These are phyloP conservation scores for Penicillium crystallinum DNA, from an alignment of 495 filamentous ascomycete species.

Conservation along the genomic window DNA sequence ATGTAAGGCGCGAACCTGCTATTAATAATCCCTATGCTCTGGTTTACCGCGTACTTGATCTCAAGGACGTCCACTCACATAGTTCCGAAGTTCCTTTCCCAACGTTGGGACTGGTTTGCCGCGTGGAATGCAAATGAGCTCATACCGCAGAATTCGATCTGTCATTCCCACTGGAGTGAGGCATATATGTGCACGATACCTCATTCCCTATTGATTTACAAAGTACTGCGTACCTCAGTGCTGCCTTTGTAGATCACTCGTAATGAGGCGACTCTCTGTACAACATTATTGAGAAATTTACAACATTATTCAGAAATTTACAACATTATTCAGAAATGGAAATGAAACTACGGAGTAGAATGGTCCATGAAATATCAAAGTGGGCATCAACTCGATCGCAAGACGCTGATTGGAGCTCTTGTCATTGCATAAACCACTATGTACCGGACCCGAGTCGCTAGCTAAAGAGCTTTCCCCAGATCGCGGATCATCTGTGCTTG, in stretches of 20 bases:
- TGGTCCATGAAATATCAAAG: no score
- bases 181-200: background rate
- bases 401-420: background rate
- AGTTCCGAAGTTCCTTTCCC: conserved; percentile 1
- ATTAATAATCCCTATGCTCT: conserved; percentile 7
- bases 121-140: background rate
- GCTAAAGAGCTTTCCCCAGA: conserved; percentile 7
- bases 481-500: background rate
- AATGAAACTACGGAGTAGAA: no score
- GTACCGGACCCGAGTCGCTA: background rate
- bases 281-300: no score
- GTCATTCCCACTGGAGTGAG: background rate
- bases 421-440: background rate
- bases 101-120: conserved; percentile 3
- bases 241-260: background rate
- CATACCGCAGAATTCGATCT: background rate
- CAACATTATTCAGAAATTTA: no score
- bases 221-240: background rate
- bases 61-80: no score
- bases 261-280: no score
- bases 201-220: background rate
- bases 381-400: no score
- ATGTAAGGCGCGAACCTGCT: conserved; percentile 1
- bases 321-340: no score
- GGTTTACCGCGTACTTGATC: conserved; percentile 1